Conservation (phyloP, 2,329 filamentous ascomycete species). For the Penicillium sp. region DNA sequence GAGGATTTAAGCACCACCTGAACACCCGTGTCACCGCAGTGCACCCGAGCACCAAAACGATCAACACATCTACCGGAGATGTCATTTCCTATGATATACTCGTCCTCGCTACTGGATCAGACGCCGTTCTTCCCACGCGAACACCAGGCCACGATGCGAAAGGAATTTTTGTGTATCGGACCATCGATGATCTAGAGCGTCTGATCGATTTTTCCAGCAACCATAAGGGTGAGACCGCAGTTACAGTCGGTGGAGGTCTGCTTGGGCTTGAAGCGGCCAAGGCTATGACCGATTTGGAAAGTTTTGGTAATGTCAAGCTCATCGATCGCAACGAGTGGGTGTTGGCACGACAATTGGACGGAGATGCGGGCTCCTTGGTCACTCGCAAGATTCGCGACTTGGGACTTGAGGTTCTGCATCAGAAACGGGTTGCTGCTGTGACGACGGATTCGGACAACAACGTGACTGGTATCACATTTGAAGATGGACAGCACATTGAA, state of each 20-base stretch:
- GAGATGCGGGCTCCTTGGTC: slow-evolving; percentile 79
- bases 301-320: slow-evolving; percentile 73
- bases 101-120: slow-evolving; percentile 83
- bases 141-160: slow-evolving; percentile 78
- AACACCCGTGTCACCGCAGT: slow-evolving; percentile 75
- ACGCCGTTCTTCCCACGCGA: slow-evolving; percentile 73
- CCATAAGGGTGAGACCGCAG: slow-evolving; percentile 69
- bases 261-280: slow-evolving; percentile 88
- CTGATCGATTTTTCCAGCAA: slow-evolving; percentile 74
- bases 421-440: slow-evolving; percentile 74
- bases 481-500: slow-evolving; percentile 76
- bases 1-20: slow-evolving; percentile 73
- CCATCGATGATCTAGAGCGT: slow-evolving; percentile 76
- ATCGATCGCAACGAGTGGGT: slow-evolving; percentile 86
- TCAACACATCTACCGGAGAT: slow-evolving; percentile 72
- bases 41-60: slow-evolving; percentile 64
- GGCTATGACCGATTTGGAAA: slow-evolving; percentile 83
- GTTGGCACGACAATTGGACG: slow-evolving; percentile 78
- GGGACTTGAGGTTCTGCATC: slow-evolving; percentile 78
- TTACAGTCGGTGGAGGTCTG: slow-evolving; percentile 82
- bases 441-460: slow-evolving; percentile 68
- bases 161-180: slow-evolving; percentile 88
- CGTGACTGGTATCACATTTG: slow-evolving; percentile 75
- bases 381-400: slow-evolving; percentile 78
- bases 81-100: slow-evolving; percentile 77